phyloP scores from a whole-genome alignment of 83 land plant genomes.

The Larix sibirica region DNA sequence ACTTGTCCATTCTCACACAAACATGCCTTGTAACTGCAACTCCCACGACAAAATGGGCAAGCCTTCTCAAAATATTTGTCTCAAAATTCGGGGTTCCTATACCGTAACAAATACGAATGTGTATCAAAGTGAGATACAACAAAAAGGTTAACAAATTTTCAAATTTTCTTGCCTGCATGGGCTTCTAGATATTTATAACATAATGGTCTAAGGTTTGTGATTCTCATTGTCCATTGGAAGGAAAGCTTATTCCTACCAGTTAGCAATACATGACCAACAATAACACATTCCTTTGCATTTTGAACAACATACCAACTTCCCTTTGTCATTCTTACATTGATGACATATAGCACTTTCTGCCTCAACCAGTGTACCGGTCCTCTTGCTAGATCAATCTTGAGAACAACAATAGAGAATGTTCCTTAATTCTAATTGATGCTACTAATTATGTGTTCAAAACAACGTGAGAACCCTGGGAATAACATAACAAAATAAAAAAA shows the following conservation, averaged over 20 bases:
- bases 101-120: too few relatives aligned
- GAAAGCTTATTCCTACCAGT: conserved; percentile 34
- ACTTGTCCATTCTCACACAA: too few relatives aligned
- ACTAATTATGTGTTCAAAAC: neutral
- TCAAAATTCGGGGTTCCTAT: too few relatives aligned
- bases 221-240: neutral
- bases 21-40: too few relatives aligned
- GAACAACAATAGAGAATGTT: neutral
- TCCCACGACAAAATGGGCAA: too few relatives aligned
- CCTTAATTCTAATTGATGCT: neutral
- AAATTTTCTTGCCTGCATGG: neutral
- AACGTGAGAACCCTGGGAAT: neutral
- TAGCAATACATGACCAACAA: conserved; percentile 62
- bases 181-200: neutral
- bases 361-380: conserved; percentile 46
- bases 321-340: conserved; percentile 59
- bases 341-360: conserved; percentile 63
- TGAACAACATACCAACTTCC: conserved; percentile 45
- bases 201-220: neutral
- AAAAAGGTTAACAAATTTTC: neutral
- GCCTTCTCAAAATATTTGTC: too few relatives aligned
- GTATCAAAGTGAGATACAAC: too few relatives aligned
- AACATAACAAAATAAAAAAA: neutral
- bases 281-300: conserved; percentile 58
- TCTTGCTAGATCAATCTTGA: conserved; percentile 37